Conservation (phyloP, 2,329 filamentous ascomycete species). For the Alternaria sp. region DNA sequence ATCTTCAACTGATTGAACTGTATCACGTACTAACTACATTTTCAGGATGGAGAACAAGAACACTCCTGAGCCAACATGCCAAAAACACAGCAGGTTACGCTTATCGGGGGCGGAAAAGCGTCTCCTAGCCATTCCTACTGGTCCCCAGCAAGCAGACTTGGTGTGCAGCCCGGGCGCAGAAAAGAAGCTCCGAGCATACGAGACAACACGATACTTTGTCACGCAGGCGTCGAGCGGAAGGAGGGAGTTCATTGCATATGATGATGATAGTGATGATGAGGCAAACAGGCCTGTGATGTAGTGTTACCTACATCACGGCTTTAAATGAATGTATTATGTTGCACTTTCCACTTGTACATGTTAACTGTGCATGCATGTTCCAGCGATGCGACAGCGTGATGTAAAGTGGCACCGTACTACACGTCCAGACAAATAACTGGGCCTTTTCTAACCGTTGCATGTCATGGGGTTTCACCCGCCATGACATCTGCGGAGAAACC, state of each 20-base stretch:
- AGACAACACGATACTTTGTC: conserved; percentile 26
- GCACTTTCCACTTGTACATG: background rate
- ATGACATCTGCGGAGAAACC: background rate
- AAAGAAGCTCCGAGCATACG: conserved; percentile 38
- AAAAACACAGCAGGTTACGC: conserved; percentile 16
- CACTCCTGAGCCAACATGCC: background rate
- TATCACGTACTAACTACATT: background rate
- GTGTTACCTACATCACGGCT: conserved; percentile 20
- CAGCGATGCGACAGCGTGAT: conserved; percentile 21
- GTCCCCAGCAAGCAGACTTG: background rate
- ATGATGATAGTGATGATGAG: conserved; percentile 46
- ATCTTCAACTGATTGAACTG: background rate
- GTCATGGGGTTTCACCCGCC: conserved; percentile 18
- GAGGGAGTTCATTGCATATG: conserved; percentile 36
- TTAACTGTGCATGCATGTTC: conserved; percentile 24
- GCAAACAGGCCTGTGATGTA: conserved; percentile 45
- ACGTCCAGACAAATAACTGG: background rate
- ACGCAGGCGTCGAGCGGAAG: conserved; percentile 26
- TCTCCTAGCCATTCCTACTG: conserved; percentile 29
- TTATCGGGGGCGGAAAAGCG: conserved; percentile 32
- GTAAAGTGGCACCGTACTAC: background rate
- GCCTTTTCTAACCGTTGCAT: background rate
- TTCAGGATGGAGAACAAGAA: conserved; percentile 11
- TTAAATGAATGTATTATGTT: conserved; percentile 9
- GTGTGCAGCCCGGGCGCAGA: conserved; percentile 35